Evolutionary conservation across 2,329 filamentous ascomycete species (phyloP).

Genomic region (Alternaria gaisen): DNA sequence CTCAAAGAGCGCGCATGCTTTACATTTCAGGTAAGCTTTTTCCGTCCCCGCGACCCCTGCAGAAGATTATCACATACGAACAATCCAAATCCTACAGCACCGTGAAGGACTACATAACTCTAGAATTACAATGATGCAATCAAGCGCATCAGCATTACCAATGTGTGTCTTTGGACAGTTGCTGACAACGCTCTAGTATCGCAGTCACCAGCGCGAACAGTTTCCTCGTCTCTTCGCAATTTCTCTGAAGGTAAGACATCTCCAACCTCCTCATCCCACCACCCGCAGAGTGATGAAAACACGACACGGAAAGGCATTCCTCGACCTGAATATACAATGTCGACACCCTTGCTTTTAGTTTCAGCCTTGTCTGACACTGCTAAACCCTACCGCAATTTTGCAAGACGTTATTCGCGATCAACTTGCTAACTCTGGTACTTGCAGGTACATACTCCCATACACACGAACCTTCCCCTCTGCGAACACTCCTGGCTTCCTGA

Average conservation of each 20-base stretch:
- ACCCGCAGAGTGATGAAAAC: conserved; percentile 65
- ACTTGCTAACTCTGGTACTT: conserved; percentile 37
- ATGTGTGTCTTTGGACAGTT: conserved; percentile 1
- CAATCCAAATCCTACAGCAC: conserved; percentile 67
- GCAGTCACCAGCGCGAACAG: not conserved
- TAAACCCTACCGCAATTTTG: conserved; percentile 21
- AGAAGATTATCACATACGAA: conserved; percentile 58
- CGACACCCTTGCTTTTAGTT: conserved; percentile 70
- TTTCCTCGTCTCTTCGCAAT: conserved; percentile 1
- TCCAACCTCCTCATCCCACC: conserved; percentile 16
- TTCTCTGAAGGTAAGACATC: conserved; percentile 54
- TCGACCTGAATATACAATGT: conserved; percentile 71
- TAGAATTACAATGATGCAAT: conserved; percentile 66
- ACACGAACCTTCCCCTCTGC: conserved; percentile 20
- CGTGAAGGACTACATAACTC: conserved; percentile 62
- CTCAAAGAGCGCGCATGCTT: conserved; percentile 15
- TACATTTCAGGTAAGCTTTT: conserved; percentile 25
- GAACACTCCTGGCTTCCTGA: conserved; percentile 56
- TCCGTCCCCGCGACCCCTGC: conserved; percentile 24
- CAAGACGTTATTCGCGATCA: conserved; percentile 19
- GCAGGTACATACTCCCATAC: conserved; percentile 43
- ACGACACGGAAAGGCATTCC: conserved; percentile 74
- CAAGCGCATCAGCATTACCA: conserved; percentile 17
- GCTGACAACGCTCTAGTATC: conserved; percentile 32
- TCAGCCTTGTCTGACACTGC: conserved; percentile 73